A percentile compares a stretch with the other conserved stretches of the same genome.
These are phyloP conservation scores for Xylaria curta DNA, from an alignment of 495 filamentous ascomycete species.

Conservation along the genomic window DNA sequence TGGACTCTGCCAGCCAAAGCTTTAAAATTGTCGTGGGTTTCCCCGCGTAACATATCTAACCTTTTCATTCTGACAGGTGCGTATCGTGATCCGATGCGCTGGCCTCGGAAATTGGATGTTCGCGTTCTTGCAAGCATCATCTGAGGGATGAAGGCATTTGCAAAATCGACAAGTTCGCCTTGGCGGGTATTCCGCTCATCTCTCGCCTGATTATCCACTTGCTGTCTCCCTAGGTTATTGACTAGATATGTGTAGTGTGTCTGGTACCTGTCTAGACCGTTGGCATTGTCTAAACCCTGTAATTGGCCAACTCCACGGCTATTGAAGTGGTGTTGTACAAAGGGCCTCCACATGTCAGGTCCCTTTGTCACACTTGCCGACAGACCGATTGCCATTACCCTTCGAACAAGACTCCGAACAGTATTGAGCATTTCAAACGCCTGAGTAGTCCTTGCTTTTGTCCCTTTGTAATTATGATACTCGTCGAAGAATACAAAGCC, in stretches of 20 bases:
- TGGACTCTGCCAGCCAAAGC: not conserved
- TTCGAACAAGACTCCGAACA: not conserved
- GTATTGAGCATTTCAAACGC: not conserved
- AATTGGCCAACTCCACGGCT: not conserved
- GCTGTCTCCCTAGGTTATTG: not conserved
- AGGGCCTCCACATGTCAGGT: not conserved
- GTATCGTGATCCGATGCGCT: not conserved
- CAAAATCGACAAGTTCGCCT: not conserved
- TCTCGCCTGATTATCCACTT: too few species aligned
- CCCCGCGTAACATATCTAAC: not conserved
- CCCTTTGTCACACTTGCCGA: not conserved
- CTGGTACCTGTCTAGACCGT: not conserved
- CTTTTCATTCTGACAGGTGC: not conserved
- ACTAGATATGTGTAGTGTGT: not conserved
- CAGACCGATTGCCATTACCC: not conserved
- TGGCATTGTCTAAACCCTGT: not conserved
- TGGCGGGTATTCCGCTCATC: not conserved
- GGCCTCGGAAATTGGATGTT: not conserved
- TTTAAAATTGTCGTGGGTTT: not conserved
- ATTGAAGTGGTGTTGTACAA: not conserved
- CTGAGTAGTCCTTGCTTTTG: not conserved
- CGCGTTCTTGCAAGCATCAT: not conserved
- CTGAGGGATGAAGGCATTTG: not conserved
- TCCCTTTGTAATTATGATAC: not conserved
- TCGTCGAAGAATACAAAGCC: constrained; percentile 1